Base-by-base conservation (phyloP, 345 rosid genomes). In the Hevea brasiliensis region DNA sequence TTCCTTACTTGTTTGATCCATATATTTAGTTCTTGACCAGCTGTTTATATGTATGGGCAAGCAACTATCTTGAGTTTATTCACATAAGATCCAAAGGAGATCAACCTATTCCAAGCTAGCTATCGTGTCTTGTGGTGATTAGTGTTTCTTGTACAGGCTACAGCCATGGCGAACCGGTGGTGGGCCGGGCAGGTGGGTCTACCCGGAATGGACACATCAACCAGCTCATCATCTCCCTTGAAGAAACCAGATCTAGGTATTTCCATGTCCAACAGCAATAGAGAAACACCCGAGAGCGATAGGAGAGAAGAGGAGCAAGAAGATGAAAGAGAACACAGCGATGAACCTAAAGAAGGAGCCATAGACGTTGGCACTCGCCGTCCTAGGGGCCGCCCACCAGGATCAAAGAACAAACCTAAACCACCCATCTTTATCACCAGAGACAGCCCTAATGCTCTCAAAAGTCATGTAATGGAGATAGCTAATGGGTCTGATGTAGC, bases 241-340 rank as follows among this genome's bases (percentile, higher is more conserved):
- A 85, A 88, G 84, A 87, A 85, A 75, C 88, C 92, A 79, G 90
- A 89, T 87, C 90, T 89, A 66, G 89, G 89, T 58, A 89, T 89
- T 77, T 89, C 92, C 70, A 86, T 88, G 79, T 71, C 84, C 54
- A 86, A 71, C 70, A 73, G 3, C 80, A 75, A 77, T 51, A 80
- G 74, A 67, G 84, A 75, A 61, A 76, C 82, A 12, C 72, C 78
- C 13, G 87, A 79, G 71, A 77, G 88, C 48, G 76, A 81, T 9
- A 32, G 82, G 61, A 64, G 72, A 7, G 76, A 76, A 6, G 87
- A 80, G 4, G 81, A 71, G 0, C 61, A 84, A 61, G 88, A 86
- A 42, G 84, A 88, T 48, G 80, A 85, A 15, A 79, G 81, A 61
- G 86, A 86, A n/a, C 85, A 86, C 13, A 83, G 86, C 72, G 84